Base-by-base conservation (phyloP, 2,329 filamentous ascomycete species). In the Neofusicoccum kwambonambiense region DNA sequence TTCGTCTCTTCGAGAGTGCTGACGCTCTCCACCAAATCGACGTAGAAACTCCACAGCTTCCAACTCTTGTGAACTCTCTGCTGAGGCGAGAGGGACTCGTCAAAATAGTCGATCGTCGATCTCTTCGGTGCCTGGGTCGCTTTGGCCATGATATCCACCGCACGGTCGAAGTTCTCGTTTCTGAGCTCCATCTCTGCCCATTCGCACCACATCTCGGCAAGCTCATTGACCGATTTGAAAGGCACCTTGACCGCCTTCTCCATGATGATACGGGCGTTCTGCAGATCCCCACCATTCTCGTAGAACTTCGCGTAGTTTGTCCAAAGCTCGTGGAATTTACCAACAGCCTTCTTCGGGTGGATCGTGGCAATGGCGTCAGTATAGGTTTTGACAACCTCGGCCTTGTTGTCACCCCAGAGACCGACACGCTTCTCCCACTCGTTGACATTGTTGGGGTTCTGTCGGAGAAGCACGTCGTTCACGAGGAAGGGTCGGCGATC, bases 31-130 rank as follows among this genome's bases (percentile, higher is more conserved):
- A 99, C 93, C 1, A 99, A 86, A 76, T 99, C 95, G 45, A 99
- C 93, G 72, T 99, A 99, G 82, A 99, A 99, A 78, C 93, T 97
- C 95, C 95, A 99, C 11, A 99, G 81, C 77, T 98, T 99, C 95
- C 95, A 99, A 75, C 92, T 97, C 83, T 99, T 99, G 81, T 99
- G 95, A 3, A 99, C 91, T 68, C 96, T 87, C 80, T 98, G 95
- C 76, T 99, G 95, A 3, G 95, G 94, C 1, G 92, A 93, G 6
- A 99, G 82, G 0, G 87, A 92, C 75, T 99, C 96, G 75, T 99
- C 95, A 73, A 98, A 99, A 76, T 98, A 99, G 80, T 99, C 95
- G n/a, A 99, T 93, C 2, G 89, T 96, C n/a, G 94, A 97, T 69
- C 92, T 84, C 78, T 98, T 98, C 0, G 95, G 93, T n/a, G 95